Evolutionary conservation across 1,284 basidiomycete genomes (phyloP).

Genomic region (Sanghuangporus sanghuang): DNA sequence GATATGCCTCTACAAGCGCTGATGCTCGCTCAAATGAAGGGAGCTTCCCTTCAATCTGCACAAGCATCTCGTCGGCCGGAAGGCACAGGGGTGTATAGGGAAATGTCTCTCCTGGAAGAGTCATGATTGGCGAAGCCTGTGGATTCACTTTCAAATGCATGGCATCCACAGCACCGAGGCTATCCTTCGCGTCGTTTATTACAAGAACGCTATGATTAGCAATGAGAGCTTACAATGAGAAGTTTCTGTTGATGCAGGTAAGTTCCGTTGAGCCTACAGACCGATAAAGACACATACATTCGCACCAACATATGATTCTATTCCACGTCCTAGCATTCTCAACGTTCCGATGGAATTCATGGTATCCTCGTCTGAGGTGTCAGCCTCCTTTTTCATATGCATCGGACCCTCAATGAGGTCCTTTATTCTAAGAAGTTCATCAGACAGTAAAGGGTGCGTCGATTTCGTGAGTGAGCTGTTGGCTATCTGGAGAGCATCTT

Average conservation of each 20-base stretch:
- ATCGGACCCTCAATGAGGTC: neutral
- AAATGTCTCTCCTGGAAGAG: neutral
- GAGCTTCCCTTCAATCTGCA: conserved; percentile 11
- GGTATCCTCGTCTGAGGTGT: conserved; percentile 6
- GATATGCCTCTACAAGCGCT: conserved; percentile 22
- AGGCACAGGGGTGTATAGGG: conserved; percentile 2
- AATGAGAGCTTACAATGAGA: neutral
- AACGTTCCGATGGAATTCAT: conserved; percentile 10
- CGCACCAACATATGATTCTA: conserved; percentile 12
- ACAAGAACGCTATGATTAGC: neutral
- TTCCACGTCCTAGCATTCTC: conserved; percentile 4
- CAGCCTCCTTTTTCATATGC: neutral
- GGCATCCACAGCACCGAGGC: neutral
- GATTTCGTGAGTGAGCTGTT: conserved; percentile 14
- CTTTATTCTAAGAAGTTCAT: conserved; percentile 24
- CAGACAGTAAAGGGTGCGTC: conserved; percentile 24
- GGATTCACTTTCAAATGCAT: neutral
- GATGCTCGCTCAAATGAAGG: conserved; percentile 21
- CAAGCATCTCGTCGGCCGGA: conserved; percentile 1
- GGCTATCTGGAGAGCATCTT: conserved; percentile 21
- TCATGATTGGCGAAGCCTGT: neutral
- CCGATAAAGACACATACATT: conserved; percentile 8
- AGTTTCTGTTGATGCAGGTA: neutral
- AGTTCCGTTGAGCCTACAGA: neutral
- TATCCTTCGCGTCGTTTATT: neutral